phyloP scores from a whole-genome alignment of 768 basidiomycete species.

The Phanerodontia chrysosporium region DNA sequence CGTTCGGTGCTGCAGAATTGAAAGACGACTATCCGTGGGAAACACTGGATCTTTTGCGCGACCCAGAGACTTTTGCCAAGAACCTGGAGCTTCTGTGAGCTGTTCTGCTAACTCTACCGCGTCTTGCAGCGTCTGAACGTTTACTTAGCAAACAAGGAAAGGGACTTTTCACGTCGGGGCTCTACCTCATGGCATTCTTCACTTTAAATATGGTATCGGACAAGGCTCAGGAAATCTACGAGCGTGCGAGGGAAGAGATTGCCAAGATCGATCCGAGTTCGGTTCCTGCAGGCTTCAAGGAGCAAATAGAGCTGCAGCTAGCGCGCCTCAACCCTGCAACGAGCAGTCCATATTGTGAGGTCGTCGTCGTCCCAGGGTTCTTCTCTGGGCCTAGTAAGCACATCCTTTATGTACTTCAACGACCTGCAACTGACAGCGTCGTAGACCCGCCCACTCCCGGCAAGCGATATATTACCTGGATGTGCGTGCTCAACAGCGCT shows the following conservation, averaged over 20 bases:
- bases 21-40: constrained; percentile 9
- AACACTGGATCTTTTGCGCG: constrained; percentile 11
- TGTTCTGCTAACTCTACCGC: not conserved
- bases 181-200: constrained; percentile 3
- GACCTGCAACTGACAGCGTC: not conserved
- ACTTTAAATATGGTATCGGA: not conserved
- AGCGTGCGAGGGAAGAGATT: not conserved
- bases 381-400: constrained; percentile 2
- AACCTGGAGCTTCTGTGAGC: constrained; percentile 15
- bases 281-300: constrained; percentile 18
- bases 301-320: constrained; percentile 23
- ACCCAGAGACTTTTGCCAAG: constrained; percentile 6
- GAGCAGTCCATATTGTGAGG: constrained; percentile 15
- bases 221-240: not conserved
- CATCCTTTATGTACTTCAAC: not conserved
- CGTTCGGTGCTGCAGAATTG: not conserved
- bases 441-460: constrained; percentile 13
- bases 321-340: constrained; percentile 15
- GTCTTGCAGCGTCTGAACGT: not conserved
- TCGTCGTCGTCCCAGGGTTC: constrained; percentile 14
- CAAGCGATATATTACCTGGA: constrained; percentile 24
- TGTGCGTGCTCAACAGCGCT: constrained; percentile 17
- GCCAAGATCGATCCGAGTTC: not conserved
- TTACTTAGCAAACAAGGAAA: not conserved
- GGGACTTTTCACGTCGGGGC: constrained; percentile 8